These are phyloP conservation scores for Coemansia sp. DNA, from an alignment of 192 early-diverging fungal species.

Conservation along the genomic window DNA sequence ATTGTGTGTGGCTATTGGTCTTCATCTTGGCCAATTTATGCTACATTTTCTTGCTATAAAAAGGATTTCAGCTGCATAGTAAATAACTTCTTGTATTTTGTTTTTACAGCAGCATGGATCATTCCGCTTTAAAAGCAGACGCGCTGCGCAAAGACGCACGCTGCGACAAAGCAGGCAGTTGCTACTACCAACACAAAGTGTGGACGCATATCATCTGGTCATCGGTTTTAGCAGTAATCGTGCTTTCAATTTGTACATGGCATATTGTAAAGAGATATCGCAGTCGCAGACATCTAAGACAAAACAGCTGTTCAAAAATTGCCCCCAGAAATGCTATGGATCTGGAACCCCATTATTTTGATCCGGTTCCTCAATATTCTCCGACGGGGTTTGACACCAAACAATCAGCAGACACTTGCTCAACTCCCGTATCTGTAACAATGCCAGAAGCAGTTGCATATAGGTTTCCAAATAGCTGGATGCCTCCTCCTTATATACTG, in stretches of 20 bases:
- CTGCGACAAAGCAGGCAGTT: slow-evolving; percentile 17
- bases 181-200: slow-evolving; percentile 16
- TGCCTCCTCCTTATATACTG: too few species aligned
- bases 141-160: slow-evolving; percentile 1
- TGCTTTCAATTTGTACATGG: slow-evolving; percentile 8
- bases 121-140: neutral
- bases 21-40: neutral
- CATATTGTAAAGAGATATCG: neutral
- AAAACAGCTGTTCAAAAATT: neutral
- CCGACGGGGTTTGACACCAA: neutral
- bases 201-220: slow-evolving; percentile 28
- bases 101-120: neutral
- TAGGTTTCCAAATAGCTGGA: too few species aligned
- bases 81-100: neutral
- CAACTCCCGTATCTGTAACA: too few species aligned
- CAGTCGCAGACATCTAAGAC: slow-evolving; percentile 3
- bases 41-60: neutral
- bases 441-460: too few species aligned
- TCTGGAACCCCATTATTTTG: slow-evolving; percentile 10
- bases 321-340: neutral
- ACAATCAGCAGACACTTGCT: too few species aligned
- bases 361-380: slow-evolving; percentile 34
- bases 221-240: slow-evolving; percentile 2
- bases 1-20: neutral
- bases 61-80: neutral